Percentiles rank a stretch among this genome's conserved stretches.
Conservation (phyloP, 1,139 yeast genomes). For the Eremothecium cymbalariae region DNA sequence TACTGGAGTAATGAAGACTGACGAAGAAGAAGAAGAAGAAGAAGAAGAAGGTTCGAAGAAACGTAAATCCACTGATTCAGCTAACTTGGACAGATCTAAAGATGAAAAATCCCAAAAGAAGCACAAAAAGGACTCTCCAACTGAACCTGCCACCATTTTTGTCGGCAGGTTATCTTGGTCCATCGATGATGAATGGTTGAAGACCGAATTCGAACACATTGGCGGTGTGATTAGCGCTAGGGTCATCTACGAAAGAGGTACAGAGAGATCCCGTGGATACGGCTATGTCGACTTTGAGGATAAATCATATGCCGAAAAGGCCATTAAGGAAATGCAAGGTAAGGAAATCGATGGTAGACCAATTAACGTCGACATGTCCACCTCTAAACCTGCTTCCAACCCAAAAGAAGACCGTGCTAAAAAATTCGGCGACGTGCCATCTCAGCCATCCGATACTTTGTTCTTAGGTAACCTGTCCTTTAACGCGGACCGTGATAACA, state of each 20-base stretch:
- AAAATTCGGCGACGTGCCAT: slow-evolving; percentile 81
- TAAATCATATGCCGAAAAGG: slow-evolving; percentile 74
- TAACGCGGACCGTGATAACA: slow-evolving; percentile 71
- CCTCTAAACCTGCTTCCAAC: slow-evolving; percentile 60
- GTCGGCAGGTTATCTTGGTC: slow-evolving; percentile 98
- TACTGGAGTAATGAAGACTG: slow-evolving; percentile 15
- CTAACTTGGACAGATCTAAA: slow-evolving; percentile 26
- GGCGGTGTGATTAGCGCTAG: slow-evolving; percentile 85
- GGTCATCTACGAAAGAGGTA: slow-evolving; percentile 85
- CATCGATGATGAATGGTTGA: slow-evolving; percentile 90
- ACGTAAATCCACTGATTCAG: no score
- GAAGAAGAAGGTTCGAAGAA: slow-evolving; percentile 27
- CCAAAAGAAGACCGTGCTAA: slow-evolving; percentile 67
- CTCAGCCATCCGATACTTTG: slow-evolving; percentile 89
- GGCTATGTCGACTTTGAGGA: slow-evolving; percentile 93
- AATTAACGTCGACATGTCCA: slow-evolving; percentile 86
- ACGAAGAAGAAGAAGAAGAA: slow-evolving; percentile 14
- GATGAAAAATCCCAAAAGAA: slow-evolving; percentile 34
- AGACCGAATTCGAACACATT: slow-evolving; percentile 69
- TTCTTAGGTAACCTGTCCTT: slow-evolving; percentile 94
- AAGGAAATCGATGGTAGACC: slow-evolving; percentile 95
- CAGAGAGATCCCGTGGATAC: slow-evolving; percentile 94
- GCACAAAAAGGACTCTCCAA: slow-evolving; percentile 35
- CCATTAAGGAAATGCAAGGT: slow-evolving; percentile 82
- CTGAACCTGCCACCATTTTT: slow-evolving; percentile 74